These are phyloP conservation scores for Neurospora hispaniola DNA, from an alignment of 495 filamentous ascomycete genomes.

Conservation along the genomic window DNA sequence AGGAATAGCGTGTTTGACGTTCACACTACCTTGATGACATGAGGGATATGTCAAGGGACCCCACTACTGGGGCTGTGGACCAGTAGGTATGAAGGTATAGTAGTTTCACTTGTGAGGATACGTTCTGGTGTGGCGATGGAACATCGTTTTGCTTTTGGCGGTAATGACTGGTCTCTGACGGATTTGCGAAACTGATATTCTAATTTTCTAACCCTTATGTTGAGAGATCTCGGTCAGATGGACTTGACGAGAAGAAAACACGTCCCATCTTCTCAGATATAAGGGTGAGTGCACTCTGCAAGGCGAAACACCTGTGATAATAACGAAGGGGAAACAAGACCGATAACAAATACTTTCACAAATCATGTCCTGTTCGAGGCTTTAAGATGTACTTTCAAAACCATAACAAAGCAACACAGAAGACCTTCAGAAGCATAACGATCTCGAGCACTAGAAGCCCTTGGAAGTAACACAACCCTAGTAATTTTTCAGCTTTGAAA, in stretches of 20 bases:
- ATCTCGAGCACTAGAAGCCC: neutral
- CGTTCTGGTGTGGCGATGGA: neutral
- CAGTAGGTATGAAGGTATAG: neutral
- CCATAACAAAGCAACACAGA: neutral
- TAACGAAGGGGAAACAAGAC: neutral
- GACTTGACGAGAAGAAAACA: neutral
- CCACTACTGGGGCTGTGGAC: neutral
- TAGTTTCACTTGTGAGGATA: neutral
- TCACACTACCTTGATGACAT: conserved; percentile 20
- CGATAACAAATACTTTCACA: neutral
- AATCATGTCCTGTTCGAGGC: neutral
- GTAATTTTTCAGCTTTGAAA: neutral
- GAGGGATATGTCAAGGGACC: neutral
- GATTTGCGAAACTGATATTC: neutral
- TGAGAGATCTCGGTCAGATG: neutral
- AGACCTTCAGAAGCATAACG: neutral
- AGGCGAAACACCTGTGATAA: neutral
- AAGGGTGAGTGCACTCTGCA: neutral
- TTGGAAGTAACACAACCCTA: neutral
- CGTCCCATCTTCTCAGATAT: neutral
- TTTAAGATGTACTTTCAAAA: neutral
- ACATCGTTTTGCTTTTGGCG: neutral
- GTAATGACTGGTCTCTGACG: neutral
- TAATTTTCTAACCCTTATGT: neutral
- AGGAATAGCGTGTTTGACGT: conserved; percentile 80